phyloP scores from a whole-genome alignment of 129 eudicot genomes.

The Flaveria trinervia region DNA sequence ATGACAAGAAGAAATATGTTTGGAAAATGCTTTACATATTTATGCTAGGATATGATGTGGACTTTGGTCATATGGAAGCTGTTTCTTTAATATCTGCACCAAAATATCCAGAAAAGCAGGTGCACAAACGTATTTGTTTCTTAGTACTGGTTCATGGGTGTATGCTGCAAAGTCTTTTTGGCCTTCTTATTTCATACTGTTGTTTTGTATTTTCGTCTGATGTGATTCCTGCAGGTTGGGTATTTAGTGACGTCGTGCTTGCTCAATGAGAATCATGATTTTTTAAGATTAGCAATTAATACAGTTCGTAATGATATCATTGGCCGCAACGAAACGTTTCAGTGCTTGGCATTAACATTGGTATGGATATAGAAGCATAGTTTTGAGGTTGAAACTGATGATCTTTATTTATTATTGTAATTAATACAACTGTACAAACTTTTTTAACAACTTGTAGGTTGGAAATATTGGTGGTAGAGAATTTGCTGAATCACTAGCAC shows the following conservation, averaged over 20 bases:
- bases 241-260: slow-evolving; percentile 91
- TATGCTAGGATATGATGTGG: slow-evolving; percentile 98
- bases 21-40: slow-evolving; percentile 98
- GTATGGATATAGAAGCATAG: slow-evolving; percentile 44
- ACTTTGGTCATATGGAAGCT: slow-evolving; percentile 99
- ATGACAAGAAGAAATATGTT: slow-evolving; percentile 95
- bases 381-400: slow-evolving; percentile 8
- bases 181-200: neutral
- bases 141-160: slow-evolving; percentile 8
- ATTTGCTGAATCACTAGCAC: slow-evolving; percentile 95
- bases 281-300: slow-evolving; percentile 92
- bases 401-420: neutral
- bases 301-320: slow-evolving; percentile 96
- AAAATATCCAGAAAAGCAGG: slow-evolving; percentile 99
- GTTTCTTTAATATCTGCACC: slow-evolving; percentile 97
- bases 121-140: slow-evolving; percentile 28
- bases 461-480: slow-evolving; percentile 99
- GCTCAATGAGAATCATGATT: slow-evolving; percentile 96
- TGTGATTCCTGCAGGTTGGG: slow-evolving; percentile 70
- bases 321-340: slow-evolving; percentile 97
- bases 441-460: slow-evolving; percentile 51
- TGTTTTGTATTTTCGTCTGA: slow-evolving; percentile 5
- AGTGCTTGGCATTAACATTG: slow-evolving; percentile 96
- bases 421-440: neutral
- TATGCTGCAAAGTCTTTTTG: slow-evolving; percentile 7